These are phyloP conservation scores for Ascosphaera apis DNA, from an alignment of 2,329 filamentous ascomycete genomes.

Conservation along the genomic window DNA sequence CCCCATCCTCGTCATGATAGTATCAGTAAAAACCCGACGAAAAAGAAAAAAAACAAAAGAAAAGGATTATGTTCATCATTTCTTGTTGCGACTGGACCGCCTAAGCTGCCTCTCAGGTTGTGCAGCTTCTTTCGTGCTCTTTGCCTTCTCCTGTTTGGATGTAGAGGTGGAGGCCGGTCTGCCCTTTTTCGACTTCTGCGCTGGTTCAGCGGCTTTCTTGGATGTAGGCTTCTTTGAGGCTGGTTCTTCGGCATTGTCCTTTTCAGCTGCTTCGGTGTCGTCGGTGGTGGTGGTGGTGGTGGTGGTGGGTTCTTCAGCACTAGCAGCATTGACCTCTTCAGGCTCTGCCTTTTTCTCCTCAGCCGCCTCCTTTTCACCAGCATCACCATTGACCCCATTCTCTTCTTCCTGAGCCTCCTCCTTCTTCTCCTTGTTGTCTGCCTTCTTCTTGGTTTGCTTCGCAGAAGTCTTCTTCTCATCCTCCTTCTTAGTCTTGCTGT, in stretches of 20 bases:
- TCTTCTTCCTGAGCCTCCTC: constrained; percentile 2
- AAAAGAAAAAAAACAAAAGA: no score
- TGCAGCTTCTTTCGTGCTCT: neutral
- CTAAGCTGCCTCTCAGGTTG: neutral
- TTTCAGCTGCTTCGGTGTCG: constrained; percentile 5
- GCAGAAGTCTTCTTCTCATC: neutral
- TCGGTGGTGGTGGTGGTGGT: neutral
- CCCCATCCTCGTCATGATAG: no score
- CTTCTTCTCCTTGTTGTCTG: constrained; percentile 5
- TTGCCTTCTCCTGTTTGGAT: no score
- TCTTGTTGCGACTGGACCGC: neutral
- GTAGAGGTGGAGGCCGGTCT: no score
- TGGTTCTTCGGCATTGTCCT: constrained; percentile 7
- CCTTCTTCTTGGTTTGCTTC: constrained; percentile 4
- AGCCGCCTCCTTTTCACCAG: constrained; percentile 5
- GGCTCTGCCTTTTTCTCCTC: constrained; percentile 4
- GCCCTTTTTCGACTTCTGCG: no score
- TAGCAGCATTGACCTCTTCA: constrained; percentile 4
- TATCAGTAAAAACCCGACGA: no score
- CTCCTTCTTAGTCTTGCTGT: neutral
- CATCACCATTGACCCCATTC: neutral
- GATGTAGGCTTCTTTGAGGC: neutral
- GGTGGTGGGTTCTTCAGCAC: constrained; percentile 2
- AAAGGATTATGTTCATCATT: no score
- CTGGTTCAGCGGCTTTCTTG: neutral